Percentiles rank a stretch among this genome's conserved stretches.
phyloP scores from a whole-genome alignment of 768 basidiomycete genomes.

The Suillus discolor region DNA sequence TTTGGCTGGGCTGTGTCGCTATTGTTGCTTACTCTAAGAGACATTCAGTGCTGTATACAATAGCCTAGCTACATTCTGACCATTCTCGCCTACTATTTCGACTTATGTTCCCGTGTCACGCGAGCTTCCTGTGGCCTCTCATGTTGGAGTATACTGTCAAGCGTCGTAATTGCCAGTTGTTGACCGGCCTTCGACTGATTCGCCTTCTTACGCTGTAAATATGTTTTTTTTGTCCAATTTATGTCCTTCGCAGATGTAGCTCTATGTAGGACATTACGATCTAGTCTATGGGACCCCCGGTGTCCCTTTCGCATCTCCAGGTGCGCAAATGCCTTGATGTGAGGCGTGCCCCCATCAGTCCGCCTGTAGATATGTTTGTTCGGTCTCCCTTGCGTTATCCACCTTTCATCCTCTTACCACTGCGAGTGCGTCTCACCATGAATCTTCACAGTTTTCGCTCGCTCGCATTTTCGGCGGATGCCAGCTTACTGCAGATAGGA shows the following conservation, averaged over 20 bases:
- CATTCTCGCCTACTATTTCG: not conserved
- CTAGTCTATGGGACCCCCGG: no score
- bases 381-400: not conserved
- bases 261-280: no score
- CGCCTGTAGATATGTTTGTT: no score
- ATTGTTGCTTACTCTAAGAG: not conserved
- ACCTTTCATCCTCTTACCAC: not conserved
- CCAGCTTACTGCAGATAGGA: not conserved
- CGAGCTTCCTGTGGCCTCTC: not conserved
- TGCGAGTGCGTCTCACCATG: not conserved
- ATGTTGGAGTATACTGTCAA: not conserved
- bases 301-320: no score
- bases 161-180: not conserved
- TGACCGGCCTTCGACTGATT: not conserved
- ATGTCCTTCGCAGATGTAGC: no score
- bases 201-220: no score
- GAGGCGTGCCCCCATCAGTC: no score
- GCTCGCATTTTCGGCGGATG: not conserved
- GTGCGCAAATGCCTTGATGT: no score
- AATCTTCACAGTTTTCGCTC: not conserved
- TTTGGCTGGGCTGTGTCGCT: not conserved
- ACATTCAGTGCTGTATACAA: not conserved
- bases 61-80: not conserved
- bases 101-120: not conserved
- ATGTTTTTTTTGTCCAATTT: no score